A percentile compares a stretch with the other conserved stretches of the same genome.
These are phyloP conservation scores for Abrus pulchellus DNA, from an alignment of 306 rosid genomes.

Conservation along the genomic window DNA sequence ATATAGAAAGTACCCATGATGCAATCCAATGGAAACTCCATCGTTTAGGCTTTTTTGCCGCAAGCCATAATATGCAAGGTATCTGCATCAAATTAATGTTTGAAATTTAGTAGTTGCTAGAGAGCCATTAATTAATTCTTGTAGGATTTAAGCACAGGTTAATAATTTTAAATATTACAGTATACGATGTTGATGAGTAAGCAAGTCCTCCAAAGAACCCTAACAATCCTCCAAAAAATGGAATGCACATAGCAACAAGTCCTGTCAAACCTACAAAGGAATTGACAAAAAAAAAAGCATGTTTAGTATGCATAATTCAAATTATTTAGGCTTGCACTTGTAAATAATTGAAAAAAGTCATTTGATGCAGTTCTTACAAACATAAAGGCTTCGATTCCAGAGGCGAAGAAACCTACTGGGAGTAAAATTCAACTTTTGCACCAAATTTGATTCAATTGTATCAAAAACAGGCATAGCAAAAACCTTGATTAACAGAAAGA, in stretches of 20 bases:
- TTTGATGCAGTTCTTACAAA: conserved; percentile 55
- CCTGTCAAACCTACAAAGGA: conserved; percentile 53
- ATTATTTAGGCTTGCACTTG: neutral
- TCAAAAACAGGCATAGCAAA: conserved; percentile 78
- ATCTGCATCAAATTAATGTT: conserved; percentile 48
- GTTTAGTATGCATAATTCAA: neutral
- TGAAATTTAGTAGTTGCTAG: neutral
- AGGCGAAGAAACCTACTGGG: conserved; percentile 59
- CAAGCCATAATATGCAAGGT: conserved; percentile 72
- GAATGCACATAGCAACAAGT: conserved; percentile 63
- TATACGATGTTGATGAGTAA: conserved; percentile 73
- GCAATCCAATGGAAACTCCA: conserved; percentile 61
- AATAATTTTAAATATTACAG: conserved; percentile 50
- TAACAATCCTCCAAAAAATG: conserved; percentile 79
- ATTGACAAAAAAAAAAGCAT: neutral
- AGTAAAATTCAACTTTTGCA: conserved; percentile 36
- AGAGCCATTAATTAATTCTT: neutral
- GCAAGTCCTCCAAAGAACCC: conserved; percentile 84
- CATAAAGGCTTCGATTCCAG: conserved; percentile 52
- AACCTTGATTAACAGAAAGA: conserved; percentile 44
- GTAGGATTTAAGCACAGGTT: neutral
- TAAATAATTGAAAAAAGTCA: neutral
- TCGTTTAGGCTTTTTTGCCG: conserved; percentile 44
- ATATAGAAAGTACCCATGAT: conserved; percentile 54
- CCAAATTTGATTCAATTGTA: conserved; percentile 58